Conservation (phyloP, 1,139 yeast species). For the Sugiyamaella xylanicola region DNA sequence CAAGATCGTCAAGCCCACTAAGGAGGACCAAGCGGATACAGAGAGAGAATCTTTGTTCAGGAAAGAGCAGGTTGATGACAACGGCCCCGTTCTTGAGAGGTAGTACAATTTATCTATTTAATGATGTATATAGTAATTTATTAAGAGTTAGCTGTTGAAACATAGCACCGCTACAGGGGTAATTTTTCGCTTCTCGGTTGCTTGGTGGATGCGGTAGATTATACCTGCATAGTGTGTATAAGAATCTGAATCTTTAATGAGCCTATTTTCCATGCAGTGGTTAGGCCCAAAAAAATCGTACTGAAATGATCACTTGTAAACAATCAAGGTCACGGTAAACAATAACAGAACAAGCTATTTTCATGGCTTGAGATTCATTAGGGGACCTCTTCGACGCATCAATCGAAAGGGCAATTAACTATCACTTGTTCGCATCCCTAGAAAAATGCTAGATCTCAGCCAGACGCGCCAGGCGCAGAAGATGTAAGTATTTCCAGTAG, state of each 20-base stretch:
- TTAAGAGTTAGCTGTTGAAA: too few species aligned
- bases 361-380: constrained; percentile 2
- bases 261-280: constrained; percentile 12
- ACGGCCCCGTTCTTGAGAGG: constrained; percentile 14
- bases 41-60: constrained; percentile 13
- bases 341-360: background rate
- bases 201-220: too few species aligned
- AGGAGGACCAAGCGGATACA: background rate
- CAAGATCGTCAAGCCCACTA: constrained; percentile 11
- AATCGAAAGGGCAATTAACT: background rate
- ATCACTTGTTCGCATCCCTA: background rate
- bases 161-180: too few species aligned
- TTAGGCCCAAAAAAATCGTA: constrained; percentile 10
- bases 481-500: constrained; percentile 5
- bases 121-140: background rate
- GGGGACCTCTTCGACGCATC: background rate
- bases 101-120: background rate
- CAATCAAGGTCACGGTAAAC: background rate
- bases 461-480: constrained; percentile 17
- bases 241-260: background rate
- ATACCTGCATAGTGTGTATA: too few species aligned
- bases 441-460: constrained; percentile 11
- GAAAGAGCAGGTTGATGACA: constrained; percentile 14
- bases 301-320: background rate
- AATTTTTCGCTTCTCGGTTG: too few species aligned